phyloP scores from a whole-genome alignment of 345 rosid genomes.

The Cardamine resedifolia region DNA sequence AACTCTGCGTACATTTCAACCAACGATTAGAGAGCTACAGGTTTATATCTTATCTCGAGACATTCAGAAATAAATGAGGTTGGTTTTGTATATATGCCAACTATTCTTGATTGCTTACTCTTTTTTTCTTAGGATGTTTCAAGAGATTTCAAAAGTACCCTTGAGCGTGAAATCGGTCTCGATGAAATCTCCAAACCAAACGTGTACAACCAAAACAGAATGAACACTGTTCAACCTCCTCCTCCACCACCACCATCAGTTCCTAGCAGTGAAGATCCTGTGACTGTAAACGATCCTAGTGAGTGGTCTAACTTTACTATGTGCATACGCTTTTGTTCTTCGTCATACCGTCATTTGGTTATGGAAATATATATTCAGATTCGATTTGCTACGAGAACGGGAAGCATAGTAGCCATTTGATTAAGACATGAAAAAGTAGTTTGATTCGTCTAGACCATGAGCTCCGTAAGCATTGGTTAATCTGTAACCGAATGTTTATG shows the following conservation, averaged over 20 bases:
- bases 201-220: constrained; percentile 45
- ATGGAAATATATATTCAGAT: not conserved
- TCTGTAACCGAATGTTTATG: not conserved
- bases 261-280: constrained; percentile 42
- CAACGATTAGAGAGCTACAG: constrained; percentile 95
- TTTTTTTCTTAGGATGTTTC: constrained; percentile 67
- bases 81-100: not conserved
- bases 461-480: not conserved
- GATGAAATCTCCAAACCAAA: constrained; percentile 57
- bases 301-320: constrained; percentile 37
- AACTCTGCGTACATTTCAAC: constrained; percentile 89
- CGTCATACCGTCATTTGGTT: not conserved
- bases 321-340: not conserved
- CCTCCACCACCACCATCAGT: constrained; percentile 47
- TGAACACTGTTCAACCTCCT: constrained; percentile 43
- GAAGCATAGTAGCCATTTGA: constrained; percentile 1
- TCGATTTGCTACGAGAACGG: not conserved
- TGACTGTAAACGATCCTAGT: constrained; percentile 51
- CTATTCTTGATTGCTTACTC: not conserved
- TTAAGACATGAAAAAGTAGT: not conserved
- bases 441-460: not conserved
- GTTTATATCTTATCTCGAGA: constrained; percentile 36
- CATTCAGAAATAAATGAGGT: not conserved
- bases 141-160: constrained; percentile 92
- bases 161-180: constrained; percentile 86